A percentile compares a stretch with the other conserved stretches of the same genome.
Evolutionary conservation across 2,329 filamentous ascomycete species (phyloP).

Genomic region (Scleromitrula shiraiana): DNA sequence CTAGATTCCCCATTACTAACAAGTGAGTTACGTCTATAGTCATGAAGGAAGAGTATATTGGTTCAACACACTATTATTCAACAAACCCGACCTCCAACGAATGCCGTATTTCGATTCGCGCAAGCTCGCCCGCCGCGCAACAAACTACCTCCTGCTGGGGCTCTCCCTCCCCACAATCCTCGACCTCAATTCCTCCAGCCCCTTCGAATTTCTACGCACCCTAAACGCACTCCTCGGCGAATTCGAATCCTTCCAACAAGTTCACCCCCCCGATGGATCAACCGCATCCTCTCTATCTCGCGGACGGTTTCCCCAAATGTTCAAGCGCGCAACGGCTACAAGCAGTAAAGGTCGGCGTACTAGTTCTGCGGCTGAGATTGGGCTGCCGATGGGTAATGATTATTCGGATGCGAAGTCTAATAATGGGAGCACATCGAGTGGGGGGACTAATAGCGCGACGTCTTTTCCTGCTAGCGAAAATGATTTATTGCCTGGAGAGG

Average conservation of each 20-base stretch:
- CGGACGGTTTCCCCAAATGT: conserved; percentile 76
- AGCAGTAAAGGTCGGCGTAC: conserved; percentile 49
- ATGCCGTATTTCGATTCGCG: conserved; percentile 80
- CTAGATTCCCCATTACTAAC: not conserved
- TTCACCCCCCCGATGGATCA: conserved; percentile 70
- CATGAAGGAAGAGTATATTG: conserved; percentile 94
- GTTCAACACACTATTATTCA: conserved; percentile 96
- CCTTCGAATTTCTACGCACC: conserved; percentile 78
- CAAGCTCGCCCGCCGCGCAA: conserved; percentile 81
- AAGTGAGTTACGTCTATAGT: conserved; percentile 36
- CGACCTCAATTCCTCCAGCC: conserved; percentile 73
- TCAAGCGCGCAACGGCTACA: conserved; percentile 51
- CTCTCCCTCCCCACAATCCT: conserved; percentile 84
- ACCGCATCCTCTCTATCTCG: conserved; percentile 59
- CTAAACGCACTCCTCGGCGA: conserved; percentile 80
- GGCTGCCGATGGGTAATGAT: conserved; percentile 42
- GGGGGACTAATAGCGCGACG: conserved; percentile 29
- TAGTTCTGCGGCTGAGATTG: conserved; percentile 53
- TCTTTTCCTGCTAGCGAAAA: conserved; percentile 49
- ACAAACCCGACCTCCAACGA: conserved; percentile 67
- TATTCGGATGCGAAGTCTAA: conserved; percentile 39
- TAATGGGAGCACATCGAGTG: conserved; percentile 33
- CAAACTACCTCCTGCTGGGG: conserved; percentile 87
- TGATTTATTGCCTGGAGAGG: conserved; percentile 71
- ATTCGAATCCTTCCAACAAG: conserved; percentile 87